phyloP scores from a whole-genome alignment of 2,329 filamentous ascomycete genomes.

The Setomelanomma holmii region DNA sequence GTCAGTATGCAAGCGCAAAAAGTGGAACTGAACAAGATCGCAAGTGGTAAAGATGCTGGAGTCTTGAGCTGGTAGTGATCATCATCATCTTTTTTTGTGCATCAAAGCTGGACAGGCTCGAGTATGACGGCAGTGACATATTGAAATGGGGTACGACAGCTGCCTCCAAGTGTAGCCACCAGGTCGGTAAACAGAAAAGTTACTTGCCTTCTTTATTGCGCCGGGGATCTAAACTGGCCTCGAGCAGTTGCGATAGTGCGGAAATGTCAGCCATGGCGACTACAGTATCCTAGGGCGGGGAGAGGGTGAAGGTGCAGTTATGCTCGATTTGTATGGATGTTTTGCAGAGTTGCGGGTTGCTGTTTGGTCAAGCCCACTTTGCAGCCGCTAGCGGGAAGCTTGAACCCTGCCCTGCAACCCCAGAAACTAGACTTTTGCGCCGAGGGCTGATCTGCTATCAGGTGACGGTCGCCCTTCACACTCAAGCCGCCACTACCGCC shows the following conservation, averaged over 20 bases:
- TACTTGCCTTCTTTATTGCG: conserved; percentile 86
- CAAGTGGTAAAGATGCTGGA: neutral
- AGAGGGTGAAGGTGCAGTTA: conserved; percentile 4
- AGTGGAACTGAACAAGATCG: neutral
- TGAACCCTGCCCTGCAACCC: conserved; percentile 11
- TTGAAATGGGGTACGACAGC: too few species aligned
- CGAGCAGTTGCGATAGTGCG: conserved; percentile 79
- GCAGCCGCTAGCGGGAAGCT: neutral
- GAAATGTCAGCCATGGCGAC: conserved; percentile 66
- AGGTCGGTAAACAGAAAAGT: conserved; percentile 20
- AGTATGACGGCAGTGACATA: too few species aligned
- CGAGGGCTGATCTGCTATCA: conserved; percentile 2
- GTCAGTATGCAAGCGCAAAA: conserved; percentile 23
- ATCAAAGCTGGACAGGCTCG: neutral
- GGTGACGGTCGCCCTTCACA: conserved; percentile 11
- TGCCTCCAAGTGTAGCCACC: too few species aligned
- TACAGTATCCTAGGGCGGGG: conserved; percentile 1
- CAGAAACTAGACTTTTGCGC: conserved; percentile 17
- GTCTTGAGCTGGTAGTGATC: too few species aligned
- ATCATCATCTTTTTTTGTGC: neutral
- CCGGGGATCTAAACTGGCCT: conserved; percentile 86
- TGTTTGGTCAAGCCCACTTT: conserved; percentile 20
- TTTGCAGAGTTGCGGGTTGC: conserved; percentile 6
- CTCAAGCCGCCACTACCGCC: conserved; percentile 1
- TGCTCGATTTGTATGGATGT: neutral